Base-by-base conservation (phyloP, 441 rosid genomes). In the Capsella rubella region DNA sequence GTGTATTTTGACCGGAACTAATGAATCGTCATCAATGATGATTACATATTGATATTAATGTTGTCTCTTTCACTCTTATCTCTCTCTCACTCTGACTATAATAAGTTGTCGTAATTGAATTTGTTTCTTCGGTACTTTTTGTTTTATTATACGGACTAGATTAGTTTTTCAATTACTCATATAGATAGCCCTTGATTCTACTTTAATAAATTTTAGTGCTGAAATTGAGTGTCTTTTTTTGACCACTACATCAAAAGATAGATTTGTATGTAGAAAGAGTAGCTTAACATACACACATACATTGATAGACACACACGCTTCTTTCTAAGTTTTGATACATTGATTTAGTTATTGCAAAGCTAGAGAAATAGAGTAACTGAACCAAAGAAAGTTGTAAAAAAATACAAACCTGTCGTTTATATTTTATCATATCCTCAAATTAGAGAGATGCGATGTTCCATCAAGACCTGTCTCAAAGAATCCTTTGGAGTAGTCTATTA, bases 381-480 rank as follows among this genome's bases (percentile, higher is more conserved):
- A 29, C 18, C 12, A 6, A 53, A 27, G 0, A 28, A 2, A 53
- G 10, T 8, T 27, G n/a, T 7, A n/a, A 15, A n/a, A 15, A 15
- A 7, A 16, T 16, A 16, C 18, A 16, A 16, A 16, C 18, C 16
- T 29, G 59, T 28, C 16, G 34, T 54, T 54, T 29, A 3, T 10
- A 4, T 21, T 4, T 29, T 29, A 4, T 56, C 39, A 56, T n/a
- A 56, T 56, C 61, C 27, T 56, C 8, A 56, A 45, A 43, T 5
- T 43, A 0, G 67, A 67, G 1, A 87, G 77, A 25, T 82, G 72
- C 28, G 84, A 80, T 64, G 78, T 64, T 5, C 86, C 91, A 71
- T 81, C 87, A 4, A 81, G 76, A 5, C 90, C 89, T 79, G 83
- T 84, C 14, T 54, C 25, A 2, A 8, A 3, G 54, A 37, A 81